Evolutionary conservation across 2,329 filamentous ascomycete species (phyloP), one percentile per base, ranked within the genome.

Genomic region (Raffaelea deltoideospora): DNA sequence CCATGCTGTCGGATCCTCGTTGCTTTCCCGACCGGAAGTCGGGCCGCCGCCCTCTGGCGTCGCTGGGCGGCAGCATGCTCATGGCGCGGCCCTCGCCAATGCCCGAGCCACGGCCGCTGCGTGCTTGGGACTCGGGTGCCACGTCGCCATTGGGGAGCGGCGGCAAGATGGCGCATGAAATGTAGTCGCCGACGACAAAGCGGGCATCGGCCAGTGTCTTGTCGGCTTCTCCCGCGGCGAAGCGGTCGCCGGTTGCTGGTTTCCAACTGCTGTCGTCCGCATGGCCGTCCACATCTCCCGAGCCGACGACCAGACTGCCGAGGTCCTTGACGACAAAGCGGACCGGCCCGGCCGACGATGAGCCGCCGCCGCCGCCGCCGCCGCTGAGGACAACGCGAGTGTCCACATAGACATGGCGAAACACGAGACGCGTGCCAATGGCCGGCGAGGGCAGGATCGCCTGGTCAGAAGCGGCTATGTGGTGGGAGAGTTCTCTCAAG

Each of bases 141-240:
- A 92, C 76, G 23, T 71, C 72, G 0, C 86, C 86, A 52, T 50
- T 50, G 23, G 72, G 61, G 20, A 81, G 60, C 1, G 84, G 83
- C 30, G 83, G 77, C 38, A 88, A 63, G 41, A 94, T 76, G 5
- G 84, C 82, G 53, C 83, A 88, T 40, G 79, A 79, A 29, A 96
- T 67, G 51, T 81, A 93, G 56, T 96, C 88, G 1, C 88, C 88
- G 43, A 90, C 79, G 10, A 94, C 79, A 50, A 94, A 93, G 18
- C 79, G 72, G 24, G 72, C 76, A 37, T 92, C 83, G 27, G 66
- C 66, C 23, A 96, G 59, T 9, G 82, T 87, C 60, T 79, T 88
- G 21, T 76, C 66, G 10, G 73, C 69, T 21, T 83, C 76, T 6
- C 69, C 69, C 24, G 65, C 65, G 37, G 71, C 55, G 34, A 31